Base-by-base conservation (phyloP, 129 eudicot species). In the Flaveria brownii region DNA sequence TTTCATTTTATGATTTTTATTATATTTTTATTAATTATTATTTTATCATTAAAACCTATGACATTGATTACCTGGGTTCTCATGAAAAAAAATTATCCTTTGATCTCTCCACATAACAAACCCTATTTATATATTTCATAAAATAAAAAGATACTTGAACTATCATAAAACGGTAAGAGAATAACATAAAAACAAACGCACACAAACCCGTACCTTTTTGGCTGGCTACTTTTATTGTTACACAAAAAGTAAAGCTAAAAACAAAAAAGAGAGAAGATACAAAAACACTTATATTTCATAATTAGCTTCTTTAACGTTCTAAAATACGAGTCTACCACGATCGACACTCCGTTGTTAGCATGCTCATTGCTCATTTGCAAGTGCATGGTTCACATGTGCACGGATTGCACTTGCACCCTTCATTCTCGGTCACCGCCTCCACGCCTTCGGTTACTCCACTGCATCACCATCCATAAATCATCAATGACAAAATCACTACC, bases 341-440 rank as follows among this genome's bases (percentile, higher is more conserved):
- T 20, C 22, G 22, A 23, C 17, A 26, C 67, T 11, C 39, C 54
- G 42, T 67, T 17, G 72, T 11, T 67, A 26, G 30, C 30, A 26
- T 26, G 46, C 41, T 9, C 20, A 46, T 46, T 20, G 7, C 16
- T 71, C 75, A 71, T 14, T 61, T 61, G 61, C 78, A 74, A 46
- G 4, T 61, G 70, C 78, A 74, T 61, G 78, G 70, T 26, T 45
- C 16, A 49, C 78, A 74, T 6, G n/a, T 74, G 78, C 78, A 74
- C 45, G 78, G 78, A 28, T 22, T 74, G 45, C 78, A 74, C 56
- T 45, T 74, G 71, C 78, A 74, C 45, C 78, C 78, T 74, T 3
- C 78, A 30, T 30, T 30, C 71, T 61, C 71, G 28, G 43, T 62
- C 16, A 8, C 60, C 0, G 36, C 20, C 15, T 0, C 20, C 55